phyloP scores from a whole-genome alignment of 257 asterid species.

The Penstemon eatonii region DNA sequence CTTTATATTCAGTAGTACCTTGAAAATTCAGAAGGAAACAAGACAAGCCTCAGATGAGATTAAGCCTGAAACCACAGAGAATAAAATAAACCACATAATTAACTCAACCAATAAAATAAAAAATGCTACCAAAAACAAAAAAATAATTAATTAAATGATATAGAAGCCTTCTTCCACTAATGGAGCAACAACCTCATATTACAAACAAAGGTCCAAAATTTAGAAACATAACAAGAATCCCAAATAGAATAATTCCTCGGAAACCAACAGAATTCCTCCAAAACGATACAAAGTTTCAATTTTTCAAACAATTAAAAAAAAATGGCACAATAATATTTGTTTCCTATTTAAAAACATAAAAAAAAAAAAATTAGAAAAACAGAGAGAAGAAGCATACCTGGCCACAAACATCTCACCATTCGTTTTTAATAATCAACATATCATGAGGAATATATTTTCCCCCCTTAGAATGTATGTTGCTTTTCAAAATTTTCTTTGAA shows the following conservation, averaged over 20 bases:
- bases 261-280: neutral
- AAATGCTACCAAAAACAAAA: slow-evolving; percentile 4
- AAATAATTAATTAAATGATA: slow-evolving; percentile 3
- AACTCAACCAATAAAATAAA: slow-evolving; percentile 11
- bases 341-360: slow-evolving; percentile 8
- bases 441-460: slow-evolving; percentile 31
- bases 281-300: slow-evolving; percentile 3
- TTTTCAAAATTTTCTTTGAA: neutral
- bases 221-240: slow-evolving; percentile 3
- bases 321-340: slow-evolving; percentile 4
- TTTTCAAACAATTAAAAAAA: slow-evolving; percentile 15
- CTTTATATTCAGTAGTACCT: slow-evolving; percentile 13
- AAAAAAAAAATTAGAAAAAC: neutral
- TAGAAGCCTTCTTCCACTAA: neutral
- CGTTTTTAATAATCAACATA: slow-evolving; percentile 45
- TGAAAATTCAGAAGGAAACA: slow-evolving; percentile 22
- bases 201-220: neutral
- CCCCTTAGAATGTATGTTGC: slow-evolving; percentile 20
- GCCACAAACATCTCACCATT: slow-evolving; percentile 58
- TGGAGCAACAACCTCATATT: too few relatives aligned
- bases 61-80: slow-evolving; percentile 23
- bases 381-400: slow-evolving; percentile 45
- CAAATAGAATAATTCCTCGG: neutral
- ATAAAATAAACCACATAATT: neutral
- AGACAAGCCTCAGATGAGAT: slow-evolving; percentile 13